These are phyloP conservation scores for Skeletonema tropicum DNA, from an alignment of 108 stramenopile species.

Conservation along the genomic window DNA sequence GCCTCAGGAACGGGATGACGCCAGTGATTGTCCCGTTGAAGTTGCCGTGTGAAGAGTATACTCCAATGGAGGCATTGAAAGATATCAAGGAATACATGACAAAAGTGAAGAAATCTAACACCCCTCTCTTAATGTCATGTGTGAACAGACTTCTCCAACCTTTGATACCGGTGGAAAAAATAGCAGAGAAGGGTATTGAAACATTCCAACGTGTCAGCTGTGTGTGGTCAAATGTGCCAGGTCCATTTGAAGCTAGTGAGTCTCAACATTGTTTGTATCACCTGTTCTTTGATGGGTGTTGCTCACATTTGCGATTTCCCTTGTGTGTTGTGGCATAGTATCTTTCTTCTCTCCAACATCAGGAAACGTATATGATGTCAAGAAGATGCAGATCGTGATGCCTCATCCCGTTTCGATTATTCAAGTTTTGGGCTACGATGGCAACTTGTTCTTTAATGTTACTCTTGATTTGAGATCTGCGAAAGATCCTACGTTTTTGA, in stretches of 20 bases:
- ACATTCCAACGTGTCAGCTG: slow-evolving; percentile 13
- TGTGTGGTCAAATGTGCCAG: slow-evolving; percentile 24
- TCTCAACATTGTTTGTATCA: too few species aligned
- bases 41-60: background rate
- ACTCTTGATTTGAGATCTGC: slow-evolving; percentile 22
- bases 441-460: slow-evolving; percentile 19
- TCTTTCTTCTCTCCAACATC: background rate
- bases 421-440: slow-evolving; percentile 9
- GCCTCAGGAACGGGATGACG: slow-evolving; percentile 22
- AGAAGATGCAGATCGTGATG: slow-evolving; percentile 24
- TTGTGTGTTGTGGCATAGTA: too few species aligned
- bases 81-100: slow-evolving; percentile 15
- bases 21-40: slow-evolving; percentile 15
- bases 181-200: background rate
- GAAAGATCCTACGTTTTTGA: background rate
- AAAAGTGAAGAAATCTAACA: slow-evolving; percentile 24
- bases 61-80: background rate
- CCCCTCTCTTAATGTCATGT: slow-evolving; percentile 17
- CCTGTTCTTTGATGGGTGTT: background rate
- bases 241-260: slow-evolving; percentile 6
- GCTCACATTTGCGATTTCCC: too few species aligned
- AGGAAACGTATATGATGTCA: slow-evolving; percentile 4
- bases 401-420: slow-evolving; percentile 24
- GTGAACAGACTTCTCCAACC: slow-evolving; percentile 12
- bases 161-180: slow-evolving; percentile 5